Evolutionary conservation across 1,139 yeast species (phyloP).

Genomic region (Pichia inconspicua): DNA sequence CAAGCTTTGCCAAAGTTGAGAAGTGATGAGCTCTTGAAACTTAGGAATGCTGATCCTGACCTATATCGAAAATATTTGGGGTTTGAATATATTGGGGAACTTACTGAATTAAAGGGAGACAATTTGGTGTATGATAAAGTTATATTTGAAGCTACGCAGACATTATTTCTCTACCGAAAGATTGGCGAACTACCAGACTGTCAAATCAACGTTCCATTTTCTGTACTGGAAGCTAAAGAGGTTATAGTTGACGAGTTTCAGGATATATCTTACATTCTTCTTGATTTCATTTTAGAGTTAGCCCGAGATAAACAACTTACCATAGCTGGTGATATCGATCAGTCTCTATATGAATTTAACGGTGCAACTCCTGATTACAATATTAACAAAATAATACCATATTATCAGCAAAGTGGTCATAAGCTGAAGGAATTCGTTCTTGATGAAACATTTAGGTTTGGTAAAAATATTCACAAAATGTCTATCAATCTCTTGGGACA

Average conservation of each 20-base stretch:
- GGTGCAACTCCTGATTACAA: slow-evolving; percentile 35
- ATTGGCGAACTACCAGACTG: slow-evolving; percentile 1
- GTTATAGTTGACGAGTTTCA: slow-evolving; percentile 70
- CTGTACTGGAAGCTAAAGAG: slow-evolving; percentile 7
- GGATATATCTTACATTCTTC: slow-evolving; percentile 52
- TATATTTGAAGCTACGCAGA: slow-evolving; percentile 12
- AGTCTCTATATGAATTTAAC: slow-evolving; percentile 60
- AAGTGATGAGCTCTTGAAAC: background rate
- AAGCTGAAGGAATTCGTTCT: slow-evolving; percentile 30
- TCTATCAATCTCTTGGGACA: slow-evolving; percentile 31
- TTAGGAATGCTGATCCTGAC: slow-evolving; percentile 1
- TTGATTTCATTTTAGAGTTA: slow-evolving; percentile 38
- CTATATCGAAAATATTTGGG: slow-evolving; percentile 5
- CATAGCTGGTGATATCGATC: slow-evolving; percentile 69
- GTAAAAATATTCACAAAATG: slow-evolving; percentile 45
- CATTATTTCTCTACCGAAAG: background rate
- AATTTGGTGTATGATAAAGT: slow-evolving; percentile 14
- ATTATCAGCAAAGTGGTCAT: slow-evolving; percentile 11
- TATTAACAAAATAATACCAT: slow-evolving; percentile 3
- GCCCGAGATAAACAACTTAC: slow-evolving; percentile 42
- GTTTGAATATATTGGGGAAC: background rate
- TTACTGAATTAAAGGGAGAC: slow-evolving; percentile 2
- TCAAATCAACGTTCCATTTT: background rate
- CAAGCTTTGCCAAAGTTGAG: background rate
- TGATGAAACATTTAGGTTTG: slow-evolving; percentile 48